phyloP scores from a whole-genome alignment of 768 basidiomycete genomes.

The Lepiota subincarnata region DNA sequence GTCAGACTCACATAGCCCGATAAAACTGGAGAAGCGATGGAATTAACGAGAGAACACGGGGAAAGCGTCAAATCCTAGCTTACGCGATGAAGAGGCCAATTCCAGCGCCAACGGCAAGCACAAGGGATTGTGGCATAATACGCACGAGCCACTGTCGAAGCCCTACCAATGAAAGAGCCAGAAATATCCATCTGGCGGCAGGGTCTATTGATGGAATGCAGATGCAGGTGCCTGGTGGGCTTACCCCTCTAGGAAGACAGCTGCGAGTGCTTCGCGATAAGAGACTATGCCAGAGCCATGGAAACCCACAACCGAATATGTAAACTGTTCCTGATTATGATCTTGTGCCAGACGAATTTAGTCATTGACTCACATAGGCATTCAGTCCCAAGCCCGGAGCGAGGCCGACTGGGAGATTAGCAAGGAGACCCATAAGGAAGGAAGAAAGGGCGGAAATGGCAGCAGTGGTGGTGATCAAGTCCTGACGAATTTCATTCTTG shows the following conservation, averaged over 20 bases:
- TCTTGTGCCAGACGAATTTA: not conserved
- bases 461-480: slow-evolving; percentile 82
- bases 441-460: slow-evolving; percentile 71
- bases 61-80: slow-evolving; percentile 22
- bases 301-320: slow-evolving; percentile 85
- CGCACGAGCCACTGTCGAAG: slow-evolving; percentile 88
- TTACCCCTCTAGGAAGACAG: slow-evolving; percentile 85
- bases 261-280: slow-evolving; percentile 77
- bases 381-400: slow-evolving; percentile 84
- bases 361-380: slow-evolving; percentile 58
- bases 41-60: not conserved
- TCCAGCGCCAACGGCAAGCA: slow-evolving; percentile 80
- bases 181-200: slow-evolving; percentile 67
- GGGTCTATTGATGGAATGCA: slow-evolving; percentile 1
- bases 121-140: slow-evolving; percentile 83
- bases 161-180: slow-evolving; percentile 73
- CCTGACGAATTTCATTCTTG: slow-evolving; percentile 57
- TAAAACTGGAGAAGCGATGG: slow-evolving; percentile 44
- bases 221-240: slow-evolving; percentile 17
- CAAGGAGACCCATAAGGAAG: slow-evolving; percentile 78
- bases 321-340: slow-evolving; percentile 48
- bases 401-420: slow-evolving; percentile 86
- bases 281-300: slow-evolving; percentile 70
- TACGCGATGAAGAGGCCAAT: slow-evolving; percentile 87
- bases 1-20: slow-evolving; percentile 59